Evolutionary conservation across 2,329 filamentous ascomycete species (phyloP).

Genomic region (Epichloe aotearoae): DNA sequence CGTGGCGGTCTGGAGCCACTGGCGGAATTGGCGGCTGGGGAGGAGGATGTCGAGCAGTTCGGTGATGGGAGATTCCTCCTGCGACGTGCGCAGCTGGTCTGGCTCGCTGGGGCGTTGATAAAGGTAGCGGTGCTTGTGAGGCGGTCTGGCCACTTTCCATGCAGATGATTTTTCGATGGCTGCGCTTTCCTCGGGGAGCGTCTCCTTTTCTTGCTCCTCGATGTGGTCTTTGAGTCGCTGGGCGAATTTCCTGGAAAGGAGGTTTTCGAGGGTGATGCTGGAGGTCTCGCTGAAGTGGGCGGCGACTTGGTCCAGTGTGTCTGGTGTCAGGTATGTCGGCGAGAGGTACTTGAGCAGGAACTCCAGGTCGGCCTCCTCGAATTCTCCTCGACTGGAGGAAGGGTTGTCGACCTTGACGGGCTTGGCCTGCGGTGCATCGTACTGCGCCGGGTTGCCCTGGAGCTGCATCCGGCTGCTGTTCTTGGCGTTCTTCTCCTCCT

Average conservation of each 20-base stretch:
- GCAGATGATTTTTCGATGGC: conserved; percentile 44
- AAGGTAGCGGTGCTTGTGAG: conserved; percentile 89
- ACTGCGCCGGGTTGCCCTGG: conserved; percentile 79
- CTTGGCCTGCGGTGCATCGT: conserved; percentile 62
- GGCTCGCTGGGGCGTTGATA: conserved; percentile 51
- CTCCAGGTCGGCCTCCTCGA: conserved; percentile 70
- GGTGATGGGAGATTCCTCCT: conserved; percentile 47
- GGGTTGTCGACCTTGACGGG: conserved; percentile 33
- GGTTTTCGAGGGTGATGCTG: conserved; percentile 66
- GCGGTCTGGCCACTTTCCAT: conserved; percentile 72
- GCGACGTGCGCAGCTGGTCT: conserved; percentile 20
- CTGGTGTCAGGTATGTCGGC: conserved; percentile 81
- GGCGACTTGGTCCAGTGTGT: conserved; percentile 71
- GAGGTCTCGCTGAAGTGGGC: conserved; percentile 73
- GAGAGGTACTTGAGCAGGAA: conserved; percentile 85
- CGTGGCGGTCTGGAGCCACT: conserved; percentile 80
- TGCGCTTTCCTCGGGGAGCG: conserved; percentile 31
- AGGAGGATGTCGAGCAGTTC: conserved; percentile 73
- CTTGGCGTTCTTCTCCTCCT: conserved; percentile 77
- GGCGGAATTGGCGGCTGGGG: conserved; percentile 72
- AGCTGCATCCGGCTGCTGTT: conserved; percentile 88
- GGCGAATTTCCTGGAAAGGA: conserved; percentile 69
- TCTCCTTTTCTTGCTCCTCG: conserved; percentile 44
- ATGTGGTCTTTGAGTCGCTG: conserved; percentile 59
- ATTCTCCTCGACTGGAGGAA: conserved; percentile 35